Conservation (phyloP, 441 rosid genomes). For the Gossypium schwendimanii region DNA sequence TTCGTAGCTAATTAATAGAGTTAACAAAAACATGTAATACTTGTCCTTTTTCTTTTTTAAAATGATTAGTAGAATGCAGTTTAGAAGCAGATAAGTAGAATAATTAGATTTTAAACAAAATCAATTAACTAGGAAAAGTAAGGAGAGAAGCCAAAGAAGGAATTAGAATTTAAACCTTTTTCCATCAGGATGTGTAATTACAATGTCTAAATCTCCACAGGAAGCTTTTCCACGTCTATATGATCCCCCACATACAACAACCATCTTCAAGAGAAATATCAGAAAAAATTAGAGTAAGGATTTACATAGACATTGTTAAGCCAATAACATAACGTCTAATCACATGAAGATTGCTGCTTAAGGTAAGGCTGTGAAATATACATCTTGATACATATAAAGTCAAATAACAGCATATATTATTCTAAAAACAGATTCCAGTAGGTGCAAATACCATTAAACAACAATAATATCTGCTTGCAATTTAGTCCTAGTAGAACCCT, state of each 20-base stretch:
- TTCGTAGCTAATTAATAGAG: not conserved
- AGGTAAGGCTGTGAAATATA: not conserved
- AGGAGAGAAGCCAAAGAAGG: not conserved
- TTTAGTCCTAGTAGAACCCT: not conserved
- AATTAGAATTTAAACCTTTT: constrained; percentile 43
- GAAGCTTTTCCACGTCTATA: constrained; percentile 91
- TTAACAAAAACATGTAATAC: not conserved
- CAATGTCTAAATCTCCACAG: constrained; percentile 84
- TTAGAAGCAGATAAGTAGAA: not conserved
- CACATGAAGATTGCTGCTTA: not conserved
- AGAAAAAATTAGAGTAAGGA: not conserved
- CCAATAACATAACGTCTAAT: not conserved
- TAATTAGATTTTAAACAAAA: not conserved
- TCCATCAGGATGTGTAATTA: constrained; percentile 84
- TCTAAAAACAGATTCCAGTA: not conserved
- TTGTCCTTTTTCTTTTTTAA: not conserved
- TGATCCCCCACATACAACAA: constrained; percentile 85
- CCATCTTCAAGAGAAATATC: constrained; percentile 40
- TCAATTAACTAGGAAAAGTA: not conserved
- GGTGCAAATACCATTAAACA: not conserved
- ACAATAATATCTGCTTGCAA: not conserved
- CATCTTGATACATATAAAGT: not conserved
- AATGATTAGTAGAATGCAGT: not conserved
- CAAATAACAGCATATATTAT: not conserved
- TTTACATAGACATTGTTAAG: not conserved